These are phyloP conservation scores for Guyanaporus albipodus DNA, from an alignment of 768 basidiomycete species.

Conservation along the genomic window DNA sequence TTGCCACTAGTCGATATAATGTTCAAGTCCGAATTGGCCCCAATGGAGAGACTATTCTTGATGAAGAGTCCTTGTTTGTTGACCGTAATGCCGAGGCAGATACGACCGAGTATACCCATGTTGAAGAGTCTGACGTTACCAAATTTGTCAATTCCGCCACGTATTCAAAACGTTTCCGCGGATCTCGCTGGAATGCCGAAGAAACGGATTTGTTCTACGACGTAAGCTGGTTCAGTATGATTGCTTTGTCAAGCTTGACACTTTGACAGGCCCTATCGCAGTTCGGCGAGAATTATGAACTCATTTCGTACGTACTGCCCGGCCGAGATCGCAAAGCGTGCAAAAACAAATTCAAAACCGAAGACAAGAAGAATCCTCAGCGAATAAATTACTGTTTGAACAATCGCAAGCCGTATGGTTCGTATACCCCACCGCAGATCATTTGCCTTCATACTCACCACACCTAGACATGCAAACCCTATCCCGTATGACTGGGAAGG, in stretches of 20 bases:
- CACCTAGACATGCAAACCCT: slow-evolving; percentile 64
- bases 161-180: slow-evolving; percentile 76
- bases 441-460: background rate
- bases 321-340: slow-evolving; percentile 85
- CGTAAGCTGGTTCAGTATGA: slow-evolving; percentile 40
- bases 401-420: slow-evolving; percentile 73
- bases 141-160: slow-evolving; percentile 84
- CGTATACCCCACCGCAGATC: slow-evolving; percentile 19
- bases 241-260: slow-evolving; percentile 6
- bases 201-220: slow-evolving; percentile 89
- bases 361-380: slow-evolving; percentile 78
- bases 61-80: slow-evolving; percentile 80
- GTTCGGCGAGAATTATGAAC: slow-evolving; percentile 90
- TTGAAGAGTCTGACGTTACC: slow-evolving; percentile 77
- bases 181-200: slow-evolving; percentile 83
- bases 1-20: slow-evolving; percentile 69
- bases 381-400: slow-evolving; percentile 74
- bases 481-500: slow-evolving; percentile 78
- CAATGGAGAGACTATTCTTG: slow-evolving; percentile 82
- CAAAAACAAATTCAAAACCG: slow-evolving; percentile 89
- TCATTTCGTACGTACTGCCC: slow-evolving; percentile 82
- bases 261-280: slow-evolving; percentile 73
- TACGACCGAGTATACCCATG: slow-evolving; percentile 67
- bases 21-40: slow-evolving; percentile 86
- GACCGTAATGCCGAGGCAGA: slow-evolving; percentile 68